These are phyloP conservation scores for Chrysanthemum makinoi DNA, from an alignment of 129 eudicot genomes.

Conservation along the genomic window DNA sequence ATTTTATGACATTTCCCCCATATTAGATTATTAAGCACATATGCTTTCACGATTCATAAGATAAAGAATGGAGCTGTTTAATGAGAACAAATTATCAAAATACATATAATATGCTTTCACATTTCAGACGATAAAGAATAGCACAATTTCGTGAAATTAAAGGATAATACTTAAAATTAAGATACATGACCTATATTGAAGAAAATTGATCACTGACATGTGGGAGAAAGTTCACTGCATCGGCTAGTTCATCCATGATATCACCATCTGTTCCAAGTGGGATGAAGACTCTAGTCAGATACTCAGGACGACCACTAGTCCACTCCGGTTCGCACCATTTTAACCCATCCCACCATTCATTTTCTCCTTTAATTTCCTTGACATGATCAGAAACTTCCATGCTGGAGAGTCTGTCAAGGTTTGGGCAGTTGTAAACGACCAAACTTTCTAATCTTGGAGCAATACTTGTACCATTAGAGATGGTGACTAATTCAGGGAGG, in stretches of 20 bases:
- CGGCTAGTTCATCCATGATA: conserved; percentile 18
- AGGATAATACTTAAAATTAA: no score
- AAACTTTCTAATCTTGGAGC: conserved; percentile 22
- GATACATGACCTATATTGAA: no score
- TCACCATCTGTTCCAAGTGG: conserved; percentile 21
- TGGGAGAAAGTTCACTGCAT: background rate
- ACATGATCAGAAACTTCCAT: background rate
- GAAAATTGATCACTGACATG: no score
- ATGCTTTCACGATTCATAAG: no score
- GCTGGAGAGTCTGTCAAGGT: conserved; percentile 21
- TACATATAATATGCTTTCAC: no score
- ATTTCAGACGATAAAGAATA: no score
- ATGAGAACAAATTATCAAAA: no score
- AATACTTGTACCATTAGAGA: conserved; percentile 23
- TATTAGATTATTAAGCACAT: no score
- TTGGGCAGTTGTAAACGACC: conserved; percentile 34
- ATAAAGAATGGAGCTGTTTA: no score
- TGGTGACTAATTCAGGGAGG: conserved; percentile 34
- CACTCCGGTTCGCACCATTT: no score
- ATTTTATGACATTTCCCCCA: no score
- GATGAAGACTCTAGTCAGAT: conserved; percentile 5
- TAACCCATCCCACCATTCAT: conserved; percentile 43
- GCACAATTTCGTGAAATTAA: no score
- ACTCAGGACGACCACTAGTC: background rate
- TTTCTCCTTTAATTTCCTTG: conserved; percentile 31